Evolutionary conservation across 2,329 filamentous ascomycete genomes (phyloP), one percentile per base, ranked within the genome.

Genomic region (Chalara sp.): DNA sequence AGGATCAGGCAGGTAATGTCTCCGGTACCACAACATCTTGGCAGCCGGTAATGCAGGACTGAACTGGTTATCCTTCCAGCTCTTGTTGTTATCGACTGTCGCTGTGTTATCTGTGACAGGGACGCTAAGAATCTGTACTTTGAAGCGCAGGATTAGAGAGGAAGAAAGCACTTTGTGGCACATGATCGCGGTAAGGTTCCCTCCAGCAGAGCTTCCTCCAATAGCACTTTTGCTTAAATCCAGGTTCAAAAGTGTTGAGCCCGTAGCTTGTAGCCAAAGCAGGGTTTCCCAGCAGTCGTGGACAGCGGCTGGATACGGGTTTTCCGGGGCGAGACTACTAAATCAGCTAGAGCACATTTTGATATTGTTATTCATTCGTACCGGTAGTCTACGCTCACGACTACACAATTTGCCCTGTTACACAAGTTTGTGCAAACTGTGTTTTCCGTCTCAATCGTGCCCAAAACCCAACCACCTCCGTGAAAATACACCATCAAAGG

Each of bases 381-480:
- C 75, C 78, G 68, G 56, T 80, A 81, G 55, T 80, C 76, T 1
- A 76, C 73, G 1, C 72, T 72, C n/a, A 81, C 68, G 1, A 81
- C 76, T 0, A 81, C 75, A 50, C 72, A 76, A 6, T 70, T 70
- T 0, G 69, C 72, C 8, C 75, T 66, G 28, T 68, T 67, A 54
- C 76, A 79, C 8, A 82, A 61, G 56, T 80, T 73, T n/a, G 76
- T 73, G 47, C 75, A 76, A 3, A 81, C 73, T 4, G 72, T 70
- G 56, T 81, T 81, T 64, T 82, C 79, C 0, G 76, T 51, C 66
- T 89, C 56, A 83, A 90, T 63, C 78, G 77, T 41, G 63, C 88
- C 78, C 32, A 81, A 57, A 3, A 81, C 77, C 76, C 77, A 82
- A 8, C 35, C 35, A 1, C 78, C 78, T 5, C 78, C 79, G 56